A percentile compares a stretch with the other conserved stretches of the same genome.
These are phyloP conservation scores for Globisporangium okanoganense DNA, from an alignment of 352 stramenopile genomes.

Conservation along the genomic window DNA sequence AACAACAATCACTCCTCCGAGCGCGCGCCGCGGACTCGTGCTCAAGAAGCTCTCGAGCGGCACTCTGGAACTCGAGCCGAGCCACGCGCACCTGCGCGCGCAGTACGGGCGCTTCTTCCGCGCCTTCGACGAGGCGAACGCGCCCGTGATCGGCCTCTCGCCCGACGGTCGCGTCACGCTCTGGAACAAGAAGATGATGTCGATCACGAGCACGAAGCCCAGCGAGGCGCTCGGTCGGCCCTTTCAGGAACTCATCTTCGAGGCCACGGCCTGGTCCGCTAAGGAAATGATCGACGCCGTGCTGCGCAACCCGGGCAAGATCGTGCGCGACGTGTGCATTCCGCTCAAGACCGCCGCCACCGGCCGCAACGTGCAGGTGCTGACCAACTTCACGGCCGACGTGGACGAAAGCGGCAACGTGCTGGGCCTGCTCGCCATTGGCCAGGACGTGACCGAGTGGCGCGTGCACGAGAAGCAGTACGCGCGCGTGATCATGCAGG, in stretches of 20 bases:
- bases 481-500: conserved; percentile 59
- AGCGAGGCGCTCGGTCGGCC: conserved; percentile 27
- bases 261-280: conserved; percentile 16
- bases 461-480: conserved; percentile 45
- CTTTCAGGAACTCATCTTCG: conserved; percentile 34
- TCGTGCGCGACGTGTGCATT: conserved; percentile 38
- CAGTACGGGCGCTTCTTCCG: conserved; percentile 31
- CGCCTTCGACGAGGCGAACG: conserved; percentile 50
- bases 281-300: conserved; percentile 14
- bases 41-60: conserved; percentile 6
- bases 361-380: conserved; percentile 40
- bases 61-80: background rate
- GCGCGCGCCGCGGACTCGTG: conserved; percentile 2
- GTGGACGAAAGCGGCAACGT: conserved; percentile 31
- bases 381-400: conserved; percentile 62
- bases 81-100: conserved; percentile 5
- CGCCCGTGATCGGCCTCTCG: conserved; percentile 41
- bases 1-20: background rate
- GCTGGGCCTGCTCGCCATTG: conserved; percentile 29
- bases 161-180: conserved; percentile 41
- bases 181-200: conserved; percentile 60
- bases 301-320: conserved; percentile 16
- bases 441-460: conserved; percentile 51
- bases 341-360: conserved; percentile 38
- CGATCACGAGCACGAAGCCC: conserved; percentile 31